Percentiles rank a stretch among this genome's conserved stretches.
Conservation (phyloP, 1,284 basidiomycete genomes). For the Irpex sp. region DNA sequence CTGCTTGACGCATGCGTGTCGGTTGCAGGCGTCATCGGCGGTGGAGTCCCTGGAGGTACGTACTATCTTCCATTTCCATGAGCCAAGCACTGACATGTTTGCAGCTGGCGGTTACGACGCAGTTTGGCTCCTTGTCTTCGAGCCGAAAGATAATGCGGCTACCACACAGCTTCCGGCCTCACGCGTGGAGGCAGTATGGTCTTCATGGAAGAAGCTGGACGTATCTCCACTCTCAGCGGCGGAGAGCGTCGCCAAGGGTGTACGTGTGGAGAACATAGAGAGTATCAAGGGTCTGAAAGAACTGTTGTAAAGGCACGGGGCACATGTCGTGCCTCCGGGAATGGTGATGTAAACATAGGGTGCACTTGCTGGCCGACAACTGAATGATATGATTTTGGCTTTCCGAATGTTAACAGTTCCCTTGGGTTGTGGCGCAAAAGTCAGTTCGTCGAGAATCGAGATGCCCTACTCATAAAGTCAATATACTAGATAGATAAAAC, state of each 20-base stretch:
- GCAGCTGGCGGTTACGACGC: constrained; percentile 97
- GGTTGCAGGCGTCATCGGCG: constrained; percentile 80
- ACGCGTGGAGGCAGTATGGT: constrained; percentile 74
- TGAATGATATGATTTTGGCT: too few species aligned
- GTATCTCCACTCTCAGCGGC: constrained; percentile 79
- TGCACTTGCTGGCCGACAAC: neutral
- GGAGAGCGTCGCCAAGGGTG: constrained; percentile 75
- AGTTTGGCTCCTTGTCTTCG: constrained; percentile 85
- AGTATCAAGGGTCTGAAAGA: constrained; percentile 60
- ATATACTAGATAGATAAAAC: too few species aligned
- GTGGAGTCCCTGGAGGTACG: neutral
- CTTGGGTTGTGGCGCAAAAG: too few species aligned
- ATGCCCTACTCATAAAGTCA: too few species aligned
- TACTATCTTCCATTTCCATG: constrained; percentile 2
- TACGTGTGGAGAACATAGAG: constrained; percentile 59
- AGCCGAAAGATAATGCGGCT: constrained; percentile 38
- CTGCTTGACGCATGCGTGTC: constrained; percentile 82
- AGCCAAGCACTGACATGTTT: neutral
- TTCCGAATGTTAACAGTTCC: too few species aligned
- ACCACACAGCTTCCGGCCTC: constrained; percentile 21
- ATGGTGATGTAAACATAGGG: neutral
- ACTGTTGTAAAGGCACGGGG: constrained; percentile 27
- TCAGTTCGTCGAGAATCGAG: too few species aligned
- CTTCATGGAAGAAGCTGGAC: constrained; percentile 62
- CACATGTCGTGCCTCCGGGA: too few species aligned